Evolutionary conservation across 192 early-diverging fungal species (phyloP).

Genomic region (Entomortierella chlamydospora): DNA sequence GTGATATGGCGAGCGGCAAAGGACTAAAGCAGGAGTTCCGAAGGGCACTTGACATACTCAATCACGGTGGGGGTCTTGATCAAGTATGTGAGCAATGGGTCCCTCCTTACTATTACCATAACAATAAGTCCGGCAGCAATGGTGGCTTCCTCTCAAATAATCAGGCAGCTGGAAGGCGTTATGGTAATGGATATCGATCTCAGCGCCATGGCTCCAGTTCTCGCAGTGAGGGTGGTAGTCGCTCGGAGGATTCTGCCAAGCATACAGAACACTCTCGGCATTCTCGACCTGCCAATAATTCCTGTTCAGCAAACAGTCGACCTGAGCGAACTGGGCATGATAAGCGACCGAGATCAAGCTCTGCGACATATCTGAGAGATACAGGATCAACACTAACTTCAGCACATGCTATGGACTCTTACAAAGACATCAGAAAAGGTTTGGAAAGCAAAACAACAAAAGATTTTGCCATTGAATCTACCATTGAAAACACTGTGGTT

Average conservation of each 20-base stretch:
- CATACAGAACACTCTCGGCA: neutral
- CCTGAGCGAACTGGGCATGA: neutral
- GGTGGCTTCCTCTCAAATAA: constrained; percentile 11
- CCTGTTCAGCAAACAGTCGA: neutral
- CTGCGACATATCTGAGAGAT: neutral
- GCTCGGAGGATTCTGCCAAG: neutral
- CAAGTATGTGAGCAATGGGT: constrained; percentile 68
- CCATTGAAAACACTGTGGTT: neutral
- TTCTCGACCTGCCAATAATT: neutral
- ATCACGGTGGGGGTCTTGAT: constrained; percentile 58
- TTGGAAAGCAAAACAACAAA: neutral
- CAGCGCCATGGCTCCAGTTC: neutral
- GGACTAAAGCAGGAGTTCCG: constrained; percentile 87
- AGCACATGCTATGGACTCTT: no score
- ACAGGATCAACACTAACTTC: neutral
- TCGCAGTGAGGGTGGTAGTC: neutral
- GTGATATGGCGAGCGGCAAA: constrained; percentile 79
- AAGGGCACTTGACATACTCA: constrained; percentile 75
- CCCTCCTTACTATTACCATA: constrained; percentile 43
- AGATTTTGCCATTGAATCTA: neutral
- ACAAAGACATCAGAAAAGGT: neutral
- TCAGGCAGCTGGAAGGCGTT: constrained; percentile 29
- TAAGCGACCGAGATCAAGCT: constrained; percentile 15
- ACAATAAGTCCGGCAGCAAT: constrained; percentile 11
- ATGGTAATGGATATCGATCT: constrained; percentile 4